phyloP scores from a whole-genome alignment of 805 yeast genomes.

The Ogataea paraovalis region DNA sequence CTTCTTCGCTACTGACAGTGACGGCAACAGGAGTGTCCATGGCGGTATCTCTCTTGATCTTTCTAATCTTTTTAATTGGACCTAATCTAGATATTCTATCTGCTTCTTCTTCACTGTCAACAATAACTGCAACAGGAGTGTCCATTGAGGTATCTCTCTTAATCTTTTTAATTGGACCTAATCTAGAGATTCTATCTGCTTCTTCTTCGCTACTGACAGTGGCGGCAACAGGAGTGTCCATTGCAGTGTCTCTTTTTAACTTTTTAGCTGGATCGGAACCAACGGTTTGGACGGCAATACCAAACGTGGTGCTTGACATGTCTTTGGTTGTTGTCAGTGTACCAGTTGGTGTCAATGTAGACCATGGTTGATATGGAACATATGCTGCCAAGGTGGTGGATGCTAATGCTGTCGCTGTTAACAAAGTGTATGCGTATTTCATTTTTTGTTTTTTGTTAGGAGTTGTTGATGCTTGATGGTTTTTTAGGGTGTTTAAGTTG shows the following conservation, averaged over 20 bases:
- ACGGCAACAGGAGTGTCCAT: neutral
- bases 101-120: neutral
- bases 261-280: neutral
- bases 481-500: neutral
- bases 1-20: neutral
- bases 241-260: neutral
- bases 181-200: neutral
- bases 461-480: no score
- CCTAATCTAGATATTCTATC: neutral
- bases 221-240: neutral
- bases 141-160: neutral
- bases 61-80: no score
- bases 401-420: neutral
- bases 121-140: neutral
- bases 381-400: neutral
- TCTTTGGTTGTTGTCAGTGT: neutral
- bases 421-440: neutral
- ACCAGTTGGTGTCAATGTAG: neutral
- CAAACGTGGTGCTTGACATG: conserved; percentile 1
- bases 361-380: neutral
- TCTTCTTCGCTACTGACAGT: neutral
- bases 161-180: neutral
- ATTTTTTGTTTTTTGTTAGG: no score
- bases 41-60: neutral
- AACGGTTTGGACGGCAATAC: neutral